A percentile compares a stretch with the other conserved stretches of the same genome.
Evolutionary conservation across 352 stramenopile species (phyloP).

Genomic region (Pythium sukuiense): DNA sequence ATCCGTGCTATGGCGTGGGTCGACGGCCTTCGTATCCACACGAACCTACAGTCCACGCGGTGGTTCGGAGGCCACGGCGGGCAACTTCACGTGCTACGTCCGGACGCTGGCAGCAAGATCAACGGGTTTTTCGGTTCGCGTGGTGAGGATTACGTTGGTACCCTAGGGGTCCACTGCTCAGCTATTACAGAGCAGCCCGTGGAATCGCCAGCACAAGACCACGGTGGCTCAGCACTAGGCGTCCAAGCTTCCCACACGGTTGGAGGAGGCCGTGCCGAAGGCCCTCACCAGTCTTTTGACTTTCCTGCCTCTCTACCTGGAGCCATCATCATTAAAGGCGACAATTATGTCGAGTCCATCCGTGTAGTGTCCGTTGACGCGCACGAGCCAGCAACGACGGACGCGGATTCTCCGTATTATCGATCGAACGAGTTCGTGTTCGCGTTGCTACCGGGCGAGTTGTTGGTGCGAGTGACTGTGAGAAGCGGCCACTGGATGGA

Average conservation of each 20-base stretch:
- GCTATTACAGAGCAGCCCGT: constrained; percentile 12
- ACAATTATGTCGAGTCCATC: constrained; percentile 38
- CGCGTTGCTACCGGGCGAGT: constrained; percentile 40
- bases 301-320: constrained; percentile 13
- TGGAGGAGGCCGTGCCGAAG: constrained; percentile 26
- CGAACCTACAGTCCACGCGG: constrained; percentile 51
- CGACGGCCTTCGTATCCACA: constrained; percentile 66
- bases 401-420: constrained; percentile 25
- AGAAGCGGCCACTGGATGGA: constrained; percentile 57
- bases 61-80: constrained; percentile 67
- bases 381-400: constrained; percentile 10
- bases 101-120: constrained; percentile 41
- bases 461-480: constrained; percentile 40
- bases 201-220: not conserved
- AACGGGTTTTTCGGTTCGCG: constrained; percentile 53
- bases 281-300: constrained; percentile 17
- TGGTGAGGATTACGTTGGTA: constrained; percentile 50
- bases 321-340: constrained; percentile 40
- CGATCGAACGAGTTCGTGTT: constrained; percentile 48
- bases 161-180: constrained; percentile 41
- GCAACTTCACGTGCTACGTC: constrained; percentile 40
- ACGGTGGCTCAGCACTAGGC: not conserved
- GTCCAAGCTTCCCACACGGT: constrained; percentile 2
- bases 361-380: constrained; percentile 33
- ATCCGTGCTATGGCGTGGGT: constrained; percentile 61